phyloP scores from a whole-genome alignment of 2,329 filamentous ascomycete species.

The Neofusicoccum parvum region DNA sequence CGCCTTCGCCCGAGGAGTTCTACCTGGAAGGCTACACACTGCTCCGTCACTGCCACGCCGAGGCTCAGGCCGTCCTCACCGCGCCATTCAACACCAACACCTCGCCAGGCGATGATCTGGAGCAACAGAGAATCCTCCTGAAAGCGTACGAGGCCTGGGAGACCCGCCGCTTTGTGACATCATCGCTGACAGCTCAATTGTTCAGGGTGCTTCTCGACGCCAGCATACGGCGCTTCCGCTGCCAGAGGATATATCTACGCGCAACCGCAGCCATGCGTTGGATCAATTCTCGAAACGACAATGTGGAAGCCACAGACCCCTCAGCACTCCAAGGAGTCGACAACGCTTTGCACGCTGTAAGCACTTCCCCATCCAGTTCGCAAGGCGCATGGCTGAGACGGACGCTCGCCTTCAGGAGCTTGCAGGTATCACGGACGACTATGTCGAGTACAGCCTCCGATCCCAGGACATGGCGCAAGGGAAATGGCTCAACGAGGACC shows the following conservation, averaged over 20 bases:
- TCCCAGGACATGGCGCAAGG: slow-evolving; percentile 57
- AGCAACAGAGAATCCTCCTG: slow-evolving; percentile 59
- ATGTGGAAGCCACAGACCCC: slow-evolving; percentile 43
- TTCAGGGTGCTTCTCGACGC: slow-evolving; percentile 62
- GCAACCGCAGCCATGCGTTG: slow-evolving; percentile 61
- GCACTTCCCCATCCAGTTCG: slow-evolving; percentile 26
- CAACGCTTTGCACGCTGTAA: slow-evolving; percentile 51
- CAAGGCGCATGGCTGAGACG: not conserved
- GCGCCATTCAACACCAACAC: slow-evolving; percentile 54
- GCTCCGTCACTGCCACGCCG: slow-evolving; percentile 57
- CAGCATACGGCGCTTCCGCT: slow-evolving; percentile 61
- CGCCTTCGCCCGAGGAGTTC: slow-evolving; percentile 56
- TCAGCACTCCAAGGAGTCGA: slow-evolving; percentile 52
- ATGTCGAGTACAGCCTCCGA: slow-evolving; percentile 58
- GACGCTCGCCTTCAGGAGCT: slow-evolving; percentile 51
- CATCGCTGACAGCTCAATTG: not conserved
- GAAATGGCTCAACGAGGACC: slow-evolving; percentile 65
- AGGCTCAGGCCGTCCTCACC: slow-evolving; percentile 58
- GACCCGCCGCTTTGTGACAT: not conserved
- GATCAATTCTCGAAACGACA: slow-evolving; percentile 56
- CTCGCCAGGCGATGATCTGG: slow-evolving; percentile 49
- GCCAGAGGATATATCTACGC: slow-evolving; percentile 62
- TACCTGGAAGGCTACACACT: slow-evolving; percentile 62
- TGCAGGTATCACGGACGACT: slow-evolving; percentile 57
- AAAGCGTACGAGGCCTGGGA: slow-evolving; percentile 48